phyloP scores from a whole-genome alignment of 768 basidiomycete genomes.

The Cystobasidiopsis lactophilus region DNA sequence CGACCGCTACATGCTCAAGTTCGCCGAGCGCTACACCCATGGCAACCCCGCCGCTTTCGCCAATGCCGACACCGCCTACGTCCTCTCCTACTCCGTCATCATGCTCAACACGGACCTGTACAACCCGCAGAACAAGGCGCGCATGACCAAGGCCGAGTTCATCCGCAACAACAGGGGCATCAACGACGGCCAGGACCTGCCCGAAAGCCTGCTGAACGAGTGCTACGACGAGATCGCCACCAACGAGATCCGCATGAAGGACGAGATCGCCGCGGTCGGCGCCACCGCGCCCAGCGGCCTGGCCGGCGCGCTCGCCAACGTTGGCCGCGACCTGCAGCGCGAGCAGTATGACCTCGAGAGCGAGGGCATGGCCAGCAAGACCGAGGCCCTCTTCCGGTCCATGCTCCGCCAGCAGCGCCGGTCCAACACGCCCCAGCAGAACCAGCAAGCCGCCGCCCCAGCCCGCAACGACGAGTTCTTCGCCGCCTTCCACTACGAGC shows the following conservation, averaged over 20 bases:
- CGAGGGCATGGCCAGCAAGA: constrained; percentile 88
- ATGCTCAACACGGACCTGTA: constrained; percentile 94
- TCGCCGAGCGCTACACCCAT: constrained; percentile 86
- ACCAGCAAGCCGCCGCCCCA: constrained; percentile 1
- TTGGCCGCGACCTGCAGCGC: constrained; percentile 81
- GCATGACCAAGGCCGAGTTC: constrained; percentile 84
- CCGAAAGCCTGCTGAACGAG: constrained; percentile 51
- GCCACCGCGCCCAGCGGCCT: constrained; percentile 38
- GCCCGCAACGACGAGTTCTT: constrained; percentile 54
- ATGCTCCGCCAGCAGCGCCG: constrained; percentile 82
- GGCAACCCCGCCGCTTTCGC: constrained; percentile 70
- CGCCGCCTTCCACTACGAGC: constrained; percentile 85
- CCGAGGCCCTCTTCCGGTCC: constrained; percentile 82
- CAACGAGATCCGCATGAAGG: constrained; percentile 97
- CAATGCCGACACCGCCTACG: constrained; percentile 87
- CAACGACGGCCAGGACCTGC: constrained; percentile 70
- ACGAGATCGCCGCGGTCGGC: constrained; percentile 52
- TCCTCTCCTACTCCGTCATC: constrained; percentile 84
- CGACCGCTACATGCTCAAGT: constrained; percentile 96
- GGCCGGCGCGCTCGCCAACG: constrained; percentile 58
- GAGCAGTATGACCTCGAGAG: constrained; percentile 91
- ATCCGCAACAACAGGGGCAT: constrained; percentile 89
- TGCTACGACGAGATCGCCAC: constrained; percentile 77
- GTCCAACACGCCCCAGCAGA: constrained; percentile 27
- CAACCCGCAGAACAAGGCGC: constrained; percentile 67